Base-by-base conservation (phyloP, 2,329 filamentous ascomycete species). In the Venturiaceae sp. region DNA sequence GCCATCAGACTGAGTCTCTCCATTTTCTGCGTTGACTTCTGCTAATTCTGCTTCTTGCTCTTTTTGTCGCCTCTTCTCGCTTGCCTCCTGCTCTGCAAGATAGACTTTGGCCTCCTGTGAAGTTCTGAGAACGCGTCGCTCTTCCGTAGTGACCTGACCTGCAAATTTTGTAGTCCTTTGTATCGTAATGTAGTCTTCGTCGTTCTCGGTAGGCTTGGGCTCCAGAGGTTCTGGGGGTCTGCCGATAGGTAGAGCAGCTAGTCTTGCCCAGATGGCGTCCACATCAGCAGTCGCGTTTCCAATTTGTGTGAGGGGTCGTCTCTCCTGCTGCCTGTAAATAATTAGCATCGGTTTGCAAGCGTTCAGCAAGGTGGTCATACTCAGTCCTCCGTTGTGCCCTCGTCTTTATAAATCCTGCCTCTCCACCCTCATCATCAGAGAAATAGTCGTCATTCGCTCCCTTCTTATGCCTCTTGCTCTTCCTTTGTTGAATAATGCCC, bases 131-230 rank as follows among this genome's bases (percentile, higher is more conserved):
- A 90, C 84, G 11, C 85, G 73, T 68, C 88, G 89, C 67, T 88
- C 84, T 66, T 90, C 87, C 0, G 80, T 86, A 65, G 87, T 83
- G 13, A 86, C 78, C 65, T 86, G 83, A 32, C 87, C 87, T 36
- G 87, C 87, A 64, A 90, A 90, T 64, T 86, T 87, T 72, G 88
- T 90, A 14, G 82, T 85, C 32, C 85, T 83, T 65, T 84, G 87
- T 61, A 90, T 86, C 61, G 79, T 80, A 64, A 90, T 77, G 72
- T 65, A 69, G 44, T 76, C 72, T 53, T 69, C 66, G 11, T 70
- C 68, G 26, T 34, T 21, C 21, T 65, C 66, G 6, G 30, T 53
- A 47, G 50, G 3, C 28, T 9, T 32, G 19, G 23, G 37, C 57
- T 61, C 34, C 46, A 61, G 33, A 67, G 60, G 66, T 59, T 46